Evolutionary conservation across 106 monocot species (phyloP), one percentile per base, ranked within the genome.

Genomic region (Triglochin maritima): DNA sequence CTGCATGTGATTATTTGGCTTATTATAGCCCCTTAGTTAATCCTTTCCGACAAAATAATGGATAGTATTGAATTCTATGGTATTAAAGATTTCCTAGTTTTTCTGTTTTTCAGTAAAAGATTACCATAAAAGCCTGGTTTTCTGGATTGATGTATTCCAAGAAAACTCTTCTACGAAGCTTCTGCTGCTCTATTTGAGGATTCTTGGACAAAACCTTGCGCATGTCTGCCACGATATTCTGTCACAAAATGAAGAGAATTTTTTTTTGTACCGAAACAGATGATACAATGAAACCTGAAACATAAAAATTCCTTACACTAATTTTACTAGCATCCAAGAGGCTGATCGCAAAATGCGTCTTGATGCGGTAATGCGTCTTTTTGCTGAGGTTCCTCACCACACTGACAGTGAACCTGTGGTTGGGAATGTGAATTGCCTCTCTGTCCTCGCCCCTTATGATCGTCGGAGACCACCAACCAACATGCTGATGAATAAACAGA

Each of bases 181-280:
- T 99, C 69, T 99, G 88, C 68, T 99, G 98, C 60, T 99, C 98
- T 60, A 99, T 86, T 77, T 86, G 92, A 71, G 98, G 89, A 83
- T 99, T 88, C 76, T 99, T 99, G 56, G 92, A 80, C 67, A 99
- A 55, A 10, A 99, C 98, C 71, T 99, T 99, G 9, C 98, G 72
- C 98, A 99, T 99, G 65, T 99, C 98, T 46, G 98, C 92, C 52
- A 99, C 98, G 77, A 99, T 99, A 57, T 71, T 86, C 98, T 99
- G 77, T 64, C 56, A 29, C 29, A 29, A 29, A 29, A 68, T 43
- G 17, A 72, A 73, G 66, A 45, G 9, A 68, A 44, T 47, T 13
- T 14, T 2, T n/a, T 6, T 44, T n/a, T n/a, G n/a, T 9, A 49
- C 49, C 29, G 29, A 47, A 49, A 44, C 60, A 13, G 57, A 11